Evolutionary conservation across 805 yeast species (phyloP).

Genomic region (Candida rishiriensis): DNA sequence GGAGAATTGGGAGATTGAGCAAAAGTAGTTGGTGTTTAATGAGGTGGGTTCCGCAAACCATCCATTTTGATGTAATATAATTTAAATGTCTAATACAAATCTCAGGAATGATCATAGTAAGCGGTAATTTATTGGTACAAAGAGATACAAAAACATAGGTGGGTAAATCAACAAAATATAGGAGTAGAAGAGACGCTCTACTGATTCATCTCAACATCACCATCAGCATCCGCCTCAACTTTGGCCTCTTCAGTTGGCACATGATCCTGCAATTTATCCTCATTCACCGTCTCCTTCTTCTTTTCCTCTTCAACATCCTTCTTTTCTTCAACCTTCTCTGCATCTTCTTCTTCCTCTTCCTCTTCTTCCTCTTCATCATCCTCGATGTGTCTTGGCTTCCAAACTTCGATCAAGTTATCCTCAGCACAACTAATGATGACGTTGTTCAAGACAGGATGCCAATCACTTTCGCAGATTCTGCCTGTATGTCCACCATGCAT

Average conservation of each 20-base stretch:
- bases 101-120: too few relatives aligned
- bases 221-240: background rate
- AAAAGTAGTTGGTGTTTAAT: background rate
- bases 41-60: too few relatives aligned
- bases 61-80: background rate
- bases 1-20: conserved; percentile 24
- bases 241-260: background rate
- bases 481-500: conserved; percentile 87
- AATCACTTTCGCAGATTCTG: conserved; percentile 58
- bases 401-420: conserved; percentile 70
- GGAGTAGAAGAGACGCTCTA: too few relatives aligned
- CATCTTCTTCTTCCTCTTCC: conserved; percentile 36
- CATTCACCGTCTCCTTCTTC: conserved; percentile 4
- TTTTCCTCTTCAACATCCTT: conserved; percentile 29
- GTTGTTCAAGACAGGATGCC: conserved; percentile 59
- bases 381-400: conserved; percentile 58
- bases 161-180: too few relatives aligned
- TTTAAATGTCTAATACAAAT: too few relatives aligned
- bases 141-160: background rate
- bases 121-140: background rate
- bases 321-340: conserved; percentile 24
- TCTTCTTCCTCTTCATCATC: conserved; percentile 36
- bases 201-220: background rate
- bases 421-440: conserved; percentile 67
- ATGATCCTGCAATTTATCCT: background rate